Evolutionary conservation across 2,329 filamentous ascomycete genomes (phyloP).

Genomic region (Paecilomyces formosus): DNA sequence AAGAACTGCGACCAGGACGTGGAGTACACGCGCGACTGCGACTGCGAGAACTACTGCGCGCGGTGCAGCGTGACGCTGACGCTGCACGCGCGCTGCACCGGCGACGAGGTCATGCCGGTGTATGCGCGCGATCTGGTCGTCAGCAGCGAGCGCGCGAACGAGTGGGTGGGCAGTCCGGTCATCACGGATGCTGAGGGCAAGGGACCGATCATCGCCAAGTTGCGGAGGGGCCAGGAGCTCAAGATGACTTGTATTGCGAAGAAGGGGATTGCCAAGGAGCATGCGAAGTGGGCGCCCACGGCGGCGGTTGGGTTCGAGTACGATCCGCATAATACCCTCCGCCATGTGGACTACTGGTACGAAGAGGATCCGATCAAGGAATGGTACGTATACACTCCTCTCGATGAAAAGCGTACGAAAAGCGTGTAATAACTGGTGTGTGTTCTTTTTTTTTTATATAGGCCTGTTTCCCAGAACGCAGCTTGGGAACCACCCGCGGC

Average conservation of each 20-base stretch:
- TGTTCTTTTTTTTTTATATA: slow-evolving; percentile 7
- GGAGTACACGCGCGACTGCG: slow-evolving; percentile 86
- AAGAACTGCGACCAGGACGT: slow-evolving; percentile 73
- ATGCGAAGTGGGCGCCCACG: slow-evolving; percentile 95
- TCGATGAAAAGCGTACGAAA: not conserved
- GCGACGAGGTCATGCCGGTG: slow-evolving; percentile 84
- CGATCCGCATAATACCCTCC: slow-evolving; percentile 92
- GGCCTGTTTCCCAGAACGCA: slow-evolving; percentile 31
- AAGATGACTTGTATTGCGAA: slow-evolving; percentile 89
- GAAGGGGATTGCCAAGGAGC: slow-evolving; percentile 98
- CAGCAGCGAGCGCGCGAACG: slow-evolving; percentile 61
- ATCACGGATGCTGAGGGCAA: slow-evolving; percentile 75
- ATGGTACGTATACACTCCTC: slow-evolving; percentile 54
- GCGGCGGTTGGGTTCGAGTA: slow-evolving; percentile 95
- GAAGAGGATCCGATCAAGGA: slow-evolving; percentile 75
- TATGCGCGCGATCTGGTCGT: slow-evolving; percentile 85
- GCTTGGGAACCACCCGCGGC: slow-evolving; percentile 72
- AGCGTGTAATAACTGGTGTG: not conserved
- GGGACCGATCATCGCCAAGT: slow-evolving; percentile 81
- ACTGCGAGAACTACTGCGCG: slow-evolving; percentile 92
- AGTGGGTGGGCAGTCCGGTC: slow-evolving; percentile 70
- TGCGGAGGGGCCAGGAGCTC: slow-evolving; percentile 82
- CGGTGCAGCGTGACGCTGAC: slow-evolving; percentile 79
- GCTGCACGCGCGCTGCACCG: slow-evolving; percentile 77
- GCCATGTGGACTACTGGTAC: slow-evolving; percentile 91